These are phyloP conservation scores for Cyberlindnera meyerae DNA, from an alignment of 805 yeast species.

Conservation along the genomic window DNA sequence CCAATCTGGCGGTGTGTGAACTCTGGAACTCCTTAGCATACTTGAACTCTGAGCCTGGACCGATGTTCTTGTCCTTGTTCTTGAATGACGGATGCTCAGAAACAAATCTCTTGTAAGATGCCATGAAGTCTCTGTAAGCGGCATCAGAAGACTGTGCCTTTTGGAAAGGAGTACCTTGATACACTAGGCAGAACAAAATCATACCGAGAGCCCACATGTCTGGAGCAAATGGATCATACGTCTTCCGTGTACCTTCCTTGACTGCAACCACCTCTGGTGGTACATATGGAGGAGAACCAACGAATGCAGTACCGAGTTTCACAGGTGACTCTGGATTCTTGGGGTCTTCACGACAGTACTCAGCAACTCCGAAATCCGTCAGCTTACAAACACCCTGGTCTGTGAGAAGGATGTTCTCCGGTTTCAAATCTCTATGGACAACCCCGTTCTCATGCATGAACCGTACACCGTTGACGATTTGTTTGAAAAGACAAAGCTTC, in stretches of 20 bases:
- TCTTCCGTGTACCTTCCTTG: constrained; percentile 32
- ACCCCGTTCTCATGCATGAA: constrained; percentile 62
- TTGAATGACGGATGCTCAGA: constrained; percentile 44
- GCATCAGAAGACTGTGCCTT: constrained; percentile 43
- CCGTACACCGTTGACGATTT: constrained; percentile 55
- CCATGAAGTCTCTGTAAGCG: constrained; percentile 51
- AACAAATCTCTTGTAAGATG: constrained; percentile 39
- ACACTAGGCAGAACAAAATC: constrained; percentile 54
- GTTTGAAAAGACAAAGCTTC: constrained; percentile 65
- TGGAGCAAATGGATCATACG: constrained; percentile 60
- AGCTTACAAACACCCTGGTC: constrained; percentile 57
- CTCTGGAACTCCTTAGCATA: constrained; percentile 59
- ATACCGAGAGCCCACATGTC: constrained; percentile 75
- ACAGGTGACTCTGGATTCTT: constrained; percentile 42
- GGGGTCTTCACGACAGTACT: constrained; percentile 51
- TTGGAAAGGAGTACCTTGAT: constrained; percentile 56
- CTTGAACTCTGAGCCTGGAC: constrained; percentile 71
- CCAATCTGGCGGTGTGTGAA: constrained; percentile 58
- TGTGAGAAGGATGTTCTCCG: constrained; percentile 64
- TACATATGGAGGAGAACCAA: constrained; percentile 79
- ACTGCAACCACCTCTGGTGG: constrained; percentile 70
- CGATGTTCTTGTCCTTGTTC: constrained; percentile 40
- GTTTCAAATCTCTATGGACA: constrained; percentile 71
- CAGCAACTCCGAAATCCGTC: constrained; percentile 76
- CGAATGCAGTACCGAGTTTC: constrained; percentile 39